Evolutionary conservation across 805 yeast genomes (phyloP).

Genomic region (Sugiyamaella qingdaonensis): DNA sequence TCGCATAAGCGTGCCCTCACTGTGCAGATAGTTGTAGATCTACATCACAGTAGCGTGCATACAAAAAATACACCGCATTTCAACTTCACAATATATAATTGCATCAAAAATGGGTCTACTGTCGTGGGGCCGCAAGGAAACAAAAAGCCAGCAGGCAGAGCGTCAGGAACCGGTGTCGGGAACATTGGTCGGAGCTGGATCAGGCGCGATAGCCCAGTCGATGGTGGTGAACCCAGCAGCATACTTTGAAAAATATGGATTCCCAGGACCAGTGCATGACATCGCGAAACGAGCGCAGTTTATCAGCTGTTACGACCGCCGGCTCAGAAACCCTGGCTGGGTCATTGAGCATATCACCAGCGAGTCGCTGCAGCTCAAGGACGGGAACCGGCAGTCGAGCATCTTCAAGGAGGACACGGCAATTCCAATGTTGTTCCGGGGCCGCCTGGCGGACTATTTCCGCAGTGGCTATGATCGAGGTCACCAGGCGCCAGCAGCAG

Average conservation of each 20-base stretch:
- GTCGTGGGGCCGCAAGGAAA: background rate
- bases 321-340: constrained; percentile 73
- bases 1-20: no score
- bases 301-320: constrained; percentile 80
- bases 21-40: no score
- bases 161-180: background rate
- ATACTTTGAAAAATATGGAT: constrained; percentile 81
- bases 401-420: constrained; percentile 82
- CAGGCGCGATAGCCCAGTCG: background rate
- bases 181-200: background rate
- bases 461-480: constrained; percentile 96
- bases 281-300: constrained; percentile 68
- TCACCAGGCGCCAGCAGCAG: constrained; percentile 97
- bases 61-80: no score
- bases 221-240: constrained; percentile 61
- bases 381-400: constrained; percentile 70
- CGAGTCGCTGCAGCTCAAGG: constrained; percentile 48
- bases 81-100: no score
- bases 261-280: constrained; percentile 94
- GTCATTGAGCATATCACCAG: constrained; percentile 82
- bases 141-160: background rate
- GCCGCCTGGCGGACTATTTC: constrained; percentile 76
- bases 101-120: background rate
- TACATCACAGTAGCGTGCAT: no score
- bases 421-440: constrained; percentile 75